Percentiles rank a stretch among this genome's conserved stretches.
These are phyloP conservation scores for Malus sylvestris DNA, from an alignment of 306 rosid species.

Conservation along the genomic window DNA sequence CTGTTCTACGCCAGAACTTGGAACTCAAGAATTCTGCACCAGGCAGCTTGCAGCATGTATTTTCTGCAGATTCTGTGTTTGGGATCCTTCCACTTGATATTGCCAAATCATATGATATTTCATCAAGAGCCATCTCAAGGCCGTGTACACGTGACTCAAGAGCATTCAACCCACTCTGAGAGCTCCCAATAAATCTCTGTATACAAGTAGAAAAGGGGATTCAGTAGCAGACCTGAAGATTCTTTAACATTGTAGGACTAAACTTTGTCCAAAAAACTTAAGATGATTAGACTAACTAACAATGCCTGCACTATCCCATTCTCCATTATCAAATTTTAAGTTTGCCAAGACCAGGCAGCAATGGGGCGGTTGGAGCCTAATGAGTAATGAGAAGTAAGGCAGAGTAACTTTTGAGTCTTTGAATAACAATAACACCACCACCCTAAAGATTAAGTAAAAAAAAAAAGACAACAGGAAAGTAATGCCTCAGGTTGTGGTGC, in stretches of 20 bases:
- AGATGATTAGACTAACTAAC: neutral
- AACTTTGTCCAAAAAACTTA: neutral
- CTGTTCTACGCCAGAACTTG: slow-evolving; percentile 85
- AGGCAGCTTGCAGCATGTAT: slow-evolving; percentile 84
- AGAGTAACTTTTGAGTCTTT: neutral
- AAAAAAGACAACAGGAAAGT: neutral
- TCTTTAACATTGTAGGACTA: neutral
- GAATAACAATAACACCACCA: neutral
- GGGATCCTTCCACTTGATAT: slow-evolving; percentile 61
- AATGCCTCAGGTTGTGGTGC: neutral
- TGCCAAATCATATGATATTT: slow-evolving; percentile 79
- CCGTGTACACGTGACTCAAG: slow-evolving; percentile 89
- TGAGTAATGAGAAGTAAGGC: neutral
- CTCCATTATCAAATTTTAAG: neutral
- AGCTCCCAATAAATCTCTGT: slow-evolving; percentile 92
- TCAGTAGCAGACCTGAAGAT: slow-evolving; percentile 14
- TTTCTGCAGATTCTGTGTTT: slow-evolving; percentile 42
- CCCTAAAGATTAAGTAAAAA: neutral
- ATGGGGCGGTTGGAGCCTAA: no score
- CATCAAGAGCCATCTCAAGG: slow-evolving; percentile 81
- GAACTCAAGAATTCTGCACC: slow-evolving; percentile 90
- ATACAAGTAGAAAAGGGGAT: slow-evolving; percentile 16
- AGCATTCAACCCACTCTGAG: slow-evolving; percentile 78
- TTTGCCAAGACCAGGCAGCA: neutral
- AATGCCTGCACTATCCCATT: neutral